Conservation (phyloP, 1,139 yeast species). For the Geotrichum histeridarum region DNA sequence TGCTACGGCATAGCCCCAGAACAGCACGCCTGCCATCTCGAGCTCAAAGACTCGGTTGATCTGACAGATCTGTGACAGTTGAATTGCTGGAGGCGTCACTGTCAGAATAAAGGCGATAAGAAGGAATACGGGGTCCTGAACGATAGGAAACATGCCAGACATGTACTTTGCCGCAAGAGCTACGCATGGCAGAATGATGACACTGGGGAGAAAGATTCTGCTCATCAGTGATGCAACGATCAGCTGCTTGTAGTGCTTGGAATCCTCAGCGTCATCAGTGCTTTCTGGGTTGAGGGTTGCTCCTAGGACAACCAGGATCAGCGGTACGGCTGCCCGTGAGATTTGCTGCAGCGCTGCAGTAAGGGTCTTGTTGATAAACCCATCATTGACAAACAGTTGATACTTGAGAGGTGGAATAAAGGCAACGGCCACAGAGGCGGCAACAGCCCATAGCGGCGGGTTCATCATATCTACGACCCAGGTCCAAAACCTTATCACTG, state of each 20-base stretch:
- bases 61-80: slow-evolving; percentile 75
- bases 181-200: slow-evolving; percentile 49
- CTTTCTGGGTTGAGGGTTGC: slow-evolving; percentile 44
- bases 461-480: slow-evolving; percentile 60
- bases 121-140: slow-evolving; percentile 79
- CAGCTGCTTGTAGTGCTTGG: slow-evolving; percentile 54
- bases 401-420: slow-evolving; percentile 65
- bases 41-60: slow-evolving; percentile 67
- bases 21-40: slow-evolving; percentile 80
- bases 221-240: slow-evolving; percentile 64
- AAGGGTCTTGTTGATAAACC: slow-evolving; percentile 72
- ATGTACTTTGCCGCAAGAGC: slow-evolving; percentile 51
- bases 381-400: slow-evolving; percentile 55
- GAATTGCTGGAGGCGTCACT: slow-evolving; percentile 80
- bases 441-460: slow-evolving; percentile 93
- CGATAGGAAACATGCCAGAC: slow-evolving; percentile 58
- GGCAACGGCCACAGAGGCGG: slow-evolving; percentile 76
- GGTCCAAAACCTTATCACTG: background rate
- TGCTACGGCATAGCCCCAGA: slow-evolving; percentile 77
- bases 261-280: slow-evolving; percentile 26
- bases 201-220: slow-evolving; percentile 51
- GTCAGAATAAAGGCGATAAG: slow-evolving; percentile 71
- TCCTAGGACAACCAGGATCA: slow-evolving; percentile 58
- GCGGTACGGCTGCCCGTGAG: slow-evolving; percentile 86
- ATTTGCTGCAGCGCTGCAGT: slow-evolving; percentile 71